Percentiles rank a stretch among this genome's conserved stretches.
phyloP scores from a whole-genome alignment of 2,329 filamentous ascomycete species.

The Seiridium unicorne region DNA sequence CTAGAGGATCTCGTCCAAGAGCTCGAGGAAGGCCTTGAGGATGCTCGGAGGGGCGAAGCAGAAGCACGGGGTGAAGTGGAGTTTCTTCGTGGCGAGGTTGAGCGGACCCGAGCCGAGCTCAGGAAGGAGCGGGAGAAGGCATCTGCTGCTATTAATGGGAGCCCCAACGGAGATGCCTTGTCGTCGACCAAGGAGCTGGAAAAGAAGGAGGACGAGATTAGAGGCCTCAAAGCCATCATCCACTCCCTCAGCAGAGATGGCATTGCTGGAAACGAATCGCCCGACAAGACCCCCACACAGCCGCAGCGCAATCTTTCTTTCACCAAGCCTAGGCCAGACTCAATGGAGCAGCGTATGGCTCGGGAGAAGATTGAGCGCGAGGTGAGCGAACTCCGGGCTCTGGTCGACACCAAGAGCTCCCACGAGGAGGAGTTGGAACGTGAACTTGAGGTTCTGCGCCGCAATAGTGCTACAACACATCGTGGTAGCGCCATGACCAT shows the following conservation, averaged over 20 bases:
- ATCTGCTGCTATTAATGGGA: constrained; percentile 57
- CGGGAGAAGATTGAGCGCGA: constrained; percentile 68
- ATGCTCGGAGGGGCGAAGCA: constrained; percentile 88
- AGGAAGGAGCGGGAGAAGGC: constrained; percentile 85
- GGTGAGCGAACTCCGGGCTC: constrained; percentile 71
- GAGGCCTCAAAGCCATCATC: constrained; percentile 95
- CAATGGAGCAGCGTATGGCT: constrained; percentile 52
- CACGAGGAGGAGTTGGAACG: constrained; percentile 85
- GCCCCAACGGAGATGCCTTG: constrained; percentile 37
- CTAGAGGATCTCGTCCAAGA: constrained; percentile 95
- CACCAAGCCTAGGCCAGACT: constrained; percentile 42
- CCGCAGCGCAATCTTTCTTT: constrained; percentile 34
- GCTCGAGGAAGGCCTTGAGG: constrained; percentile 92
- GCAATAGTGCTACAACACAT: constrained; percentile 39
- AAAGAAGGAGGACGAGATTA: constrained; percentile 95
- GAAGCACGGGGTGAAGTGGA: constrained; percentile 96
- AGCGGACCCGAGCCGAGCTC: constrained; percentile 84
- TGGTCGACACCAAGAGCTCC: constrained; percentile 69
- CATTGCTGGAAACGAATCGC: constrained; percentile 39
- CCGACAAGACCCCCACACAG: constrained; percentile 30
- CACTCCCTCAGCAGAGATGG: constrained; percentile 86
- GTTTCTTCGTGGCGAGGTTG: constrained; percentile 91
- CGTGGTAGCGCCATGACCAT: constrained; percentile 51
- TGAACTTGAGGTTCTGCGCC: constrained; percentile 68
- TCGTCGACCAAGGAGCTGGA: constrained; percentile 73